Evolutionary conservation across 192 early-diverging fungal genomes (phyloP), one percentile per base, ranked within the genome.

Genomic region (Neocallimastix lanati): DNA sequence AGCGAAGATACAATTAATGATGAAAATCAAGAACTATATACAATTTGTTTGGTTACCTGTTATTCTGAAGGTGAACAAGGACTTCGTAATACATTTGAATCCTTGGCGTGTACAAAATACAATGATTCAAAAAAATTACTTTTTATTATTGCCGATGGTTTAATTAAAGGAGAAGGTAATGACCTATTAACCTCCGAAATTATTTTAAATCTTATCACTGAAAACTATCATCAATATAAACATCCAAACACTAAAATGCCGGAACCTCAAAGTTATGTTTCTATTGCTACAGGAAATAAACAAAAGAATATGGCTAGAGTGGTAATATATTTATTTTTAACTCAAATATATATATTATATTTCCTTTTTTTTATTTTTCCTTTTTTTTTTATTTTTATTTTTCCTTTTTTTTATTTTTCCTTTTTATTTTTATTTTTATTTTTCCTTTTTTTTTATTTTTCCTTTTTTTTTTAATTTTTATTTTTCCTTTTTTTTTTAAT

Each of bases 301-400:
- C 93, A 94, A 83, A 94, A 98, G 86, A 99, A 99, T 84, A 94
- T 92, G 92, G 97, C 87, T 84, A 98, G 97, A 85, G 92, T 67
- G 27, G 40, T 50, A 50, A 25, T 37, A 35, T 35, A 35, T 97
- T 28, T 99, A 96, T 87, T 96, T 95, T 76, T 96, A 96, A 7
- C 85, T 98, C 78, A 97, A 98, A 85, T 94, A 98, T 82, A 88
- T 92, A 79, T 37, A 37, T 37, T 37, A 12, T 13, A 37, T 37
- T 12, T 13, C 13, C 13, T 14, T 4, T 37, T 13, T 37, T 37
- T 13, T 37, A 13, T 37, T 13, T 13, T 37, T 13, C 6, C 6
- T 37, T 13, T 37, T 37, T 14, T 35, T 35, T 35, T n/a, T n/a
- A n/a, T n/a, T n/a, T n/a, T n/a, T n/a, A n/a, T n/a, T n/a, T n/a